A percentile compares a stretch with the other conserved stretches of the same genome.
Conservation (phyloP, 345 rosid genomes). For the Rubroshorea leprosula region DNA sequence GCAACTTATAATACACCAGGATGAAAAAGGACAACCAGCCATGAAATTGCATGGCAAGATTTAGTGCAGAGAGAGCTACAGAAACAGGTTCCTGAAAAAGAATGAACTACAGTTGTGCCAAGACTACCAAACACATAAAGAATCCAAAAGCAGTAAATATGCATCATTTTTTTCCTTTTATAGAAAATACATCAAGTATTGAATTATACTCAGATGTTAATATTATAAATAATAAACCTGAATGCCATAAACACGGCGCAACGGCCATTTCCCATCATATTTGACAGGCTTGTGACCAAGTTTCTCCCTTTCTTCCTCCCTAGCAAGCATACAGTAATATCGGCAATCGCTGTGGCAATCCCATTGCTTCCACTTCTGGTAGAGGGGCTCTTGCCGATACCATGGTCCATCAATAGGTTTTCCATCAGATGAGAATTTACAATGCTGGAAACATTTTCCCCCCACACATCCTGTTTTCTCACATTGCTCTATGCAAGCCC, state of each 20-base stretch:
- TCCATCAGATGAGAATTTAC: slow-evolving; percentile 87
- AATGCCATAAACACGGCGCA: slow-evolving; percentile 65
- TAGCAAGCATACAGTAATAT: slow-evolving; percentile 74
- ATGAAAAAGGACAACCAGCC: slow-evolving; percentile 89
- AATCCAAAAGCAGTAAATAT: not conserved
- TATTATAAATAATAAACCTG: no score
- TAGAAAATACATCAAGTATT: not conserved
- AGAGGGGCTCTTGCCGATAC: slow-evolving; percentile 89
- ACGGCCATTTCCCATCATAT: slow-evolving; percentile 91
- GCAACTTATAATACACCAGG: slow-evolving; percentile 73
- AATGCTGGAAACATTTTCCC: slow-evolving; percentile 69
- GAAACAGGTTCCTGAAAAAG: slow-evolving; percentile 69
- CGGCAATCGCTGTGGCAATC: slow-evolving; percentile 67
- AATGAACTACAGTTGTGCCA: slow-evolving; percentile 3
- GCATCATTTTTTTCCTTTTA: not conserved
- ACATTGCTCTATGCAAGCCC: slow-evolving; percentile 71
- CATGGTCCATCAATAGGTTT: slow-evolving; percentile 71
- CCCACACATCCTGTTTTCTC: slow-evolving; percentile 82
- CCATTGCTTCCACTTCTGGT: slow-evolving; percentile 85
- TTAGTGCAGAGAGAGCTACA: slow-evolving; percentile 74
- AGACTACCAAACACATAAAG: not conserved
- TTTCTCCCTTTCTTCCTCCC: slow-evolving; percentile 69
- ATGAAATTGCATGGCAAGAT: slow-evolving; percentile 75
- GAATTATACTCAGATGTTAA: no score
- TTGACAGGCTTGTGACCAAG: slow-evolving; percentile 66